Conservation (phyloP, 495 filamentous ascomycete species). For the Aspergillus taichungensis region DNA sequence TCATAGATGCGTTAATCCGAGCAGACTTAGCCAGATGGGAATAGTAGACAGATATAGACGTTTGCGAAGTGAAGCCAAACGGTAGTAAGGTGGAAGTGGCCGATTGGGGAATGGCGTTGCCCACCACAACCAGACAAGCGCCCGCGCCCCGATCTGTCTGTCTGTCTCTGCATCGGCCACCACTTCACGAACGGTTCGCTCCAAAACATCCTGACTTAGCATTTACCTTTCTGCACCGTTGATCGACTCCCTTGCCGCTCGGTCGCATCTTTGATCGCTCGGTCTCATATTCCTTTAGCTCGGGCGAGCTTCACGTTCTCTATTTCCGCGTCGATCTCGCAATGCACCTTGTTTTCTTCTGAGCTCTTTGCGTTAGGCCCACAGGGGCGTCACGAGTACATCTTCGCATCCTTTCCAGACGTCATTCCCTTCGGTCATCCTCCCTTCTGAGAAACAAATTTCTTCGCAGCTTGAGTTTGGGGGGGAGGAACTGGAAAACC, state of each 20-base stretch:
- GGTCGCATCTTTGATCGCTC: neutral
- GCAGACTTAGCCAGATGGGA: too few relatives aligned
- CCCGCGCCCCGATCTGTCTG: constrained; percentile 3
- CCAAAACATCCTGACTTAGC: too few relatives aligned
- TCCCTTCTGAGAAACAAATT: neutral
- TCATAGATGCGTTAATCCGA: too few relatives aligned
- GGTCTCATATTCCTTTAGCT: neutral
- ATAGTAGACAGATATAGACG: too few relatives aligned
- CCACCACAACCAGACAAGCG: constrained; percentile 23
- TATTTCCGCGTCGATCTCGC: constrained; percentile 8
- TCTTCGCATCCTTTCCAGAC: constrained; percentile 1
- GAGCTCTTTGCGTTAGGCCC: constrained; percentile 11
- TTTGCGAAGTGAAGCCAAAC: neutral
- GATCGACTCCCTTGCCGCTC: constrained; percentile 1
- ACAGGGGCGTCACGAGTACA: constrained; percentile 16
- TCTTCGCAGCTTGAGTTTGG: neutral
- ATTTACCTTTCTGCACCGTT: neutral
- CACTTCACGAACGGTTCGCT: constrained; percentile 3
- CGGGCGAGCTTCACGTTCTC: neutral
- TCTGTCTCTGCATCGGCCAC: constrained; percentile 9
- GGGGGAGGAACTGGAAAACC: neutral
- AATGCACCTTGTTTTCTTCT: constrained; percentile 17
- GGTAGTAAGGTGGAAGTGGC: constrained; percentile 1
- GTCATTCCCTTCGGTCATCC: constrained; percentile 11
- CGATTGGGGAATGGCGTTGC: constrained; percentile 17